phyloP scores from a whole-genome alignment of 768 basidiomycete species.

The Neoboletus brunneissimus region DNA sequence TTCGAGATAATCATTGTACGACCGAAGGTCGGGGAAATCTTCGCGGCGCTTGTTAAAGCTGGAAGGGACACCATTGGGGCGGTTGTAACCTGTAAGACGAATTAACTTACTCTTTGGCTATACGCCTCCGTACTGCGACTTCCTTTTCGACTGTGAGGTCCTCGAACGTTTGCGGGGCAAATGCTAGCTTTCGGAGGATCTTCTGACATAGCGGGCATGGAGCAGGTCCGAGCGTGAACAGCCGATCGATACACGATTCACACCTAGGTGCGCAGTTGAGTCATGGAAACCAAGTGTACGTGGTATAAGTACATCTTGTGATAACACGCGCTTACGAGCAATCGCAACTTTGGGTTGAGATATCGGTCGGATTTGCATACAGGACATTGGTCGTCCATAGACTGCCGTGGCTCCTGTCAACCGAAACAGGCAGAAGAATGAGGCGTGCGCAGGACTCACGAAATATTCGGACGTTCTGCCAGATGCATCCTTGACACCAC shows the following conservation, averaged over 20 bases:
- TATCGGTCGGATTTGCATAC: constrained; percentile 97
- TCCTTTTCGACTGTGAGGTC: constrained; percentile 93
- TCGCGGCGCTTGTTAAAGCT: constrained; percentile 95
- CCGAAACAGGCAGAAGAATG: not conserved
- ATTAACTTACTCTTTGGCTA: constrained; percentile 76
- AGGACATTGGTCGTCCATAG: constrained; percentile 93
- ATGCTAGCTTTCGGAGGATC: constrained; percentile 87
- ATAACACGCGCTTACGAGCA: constrained; percentile 95
- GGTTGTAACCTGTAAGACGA: not conserved
- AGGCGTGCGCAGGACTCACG: constrained; percentile 42
- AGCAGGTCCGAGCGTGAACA: constrained; percentile 94
- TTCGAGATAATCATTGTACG: constrained; percentile 95
- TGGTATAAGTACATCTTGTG: constrained; percentile 81
- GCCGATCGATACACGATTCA: constrained; percentile 95
- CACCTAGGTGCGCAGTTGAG: constrained; percentile 63
- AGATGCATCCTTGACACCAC: constrained; percentile 83
- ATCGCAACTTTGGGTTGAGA: constrained; percentile 87
- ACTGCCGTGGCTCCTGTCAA: constrained; percentile 38
- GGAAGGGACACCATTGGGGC: constrained; percentile 3
- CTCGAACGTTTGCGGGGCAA: constrained; percentile 92
- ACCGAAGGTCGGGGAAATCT: constrained; percentile 76
- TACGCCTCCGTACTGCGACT: constrained; percentile 80
- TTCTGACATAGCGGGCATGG: constrained; percentile 93
- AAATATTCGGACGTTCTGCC: constrained; percentile 80
- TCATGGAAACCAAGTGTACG: not conserved